Base-by-base conservation (phyloP, 2,329 filamentous ascomycete genomes). In the Penicillium olsonii region DNA sequence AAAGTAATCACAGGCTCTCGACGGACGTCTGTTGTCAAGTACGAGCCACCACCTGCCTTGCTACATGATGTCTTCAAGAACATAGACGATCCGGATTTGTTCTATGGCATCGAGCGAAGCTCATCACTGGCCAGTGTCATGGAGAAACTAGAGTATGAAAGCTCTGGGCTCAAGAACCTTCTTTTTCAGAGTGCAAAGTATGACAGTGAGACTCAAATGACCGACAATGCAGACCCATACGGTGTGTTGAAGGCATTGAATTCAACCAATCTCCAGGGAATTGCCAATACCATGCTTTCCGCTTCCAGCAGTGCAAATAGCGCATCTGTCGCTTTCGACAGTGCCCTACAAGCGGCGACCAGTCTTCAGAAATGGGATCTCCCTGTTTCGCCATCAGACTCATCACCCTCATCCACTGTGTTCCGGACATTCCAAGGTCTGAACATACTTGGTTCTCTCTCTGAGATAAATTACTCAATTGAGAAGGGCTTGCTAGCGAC, bases 1-100 rank as follows among this genome's bases (percentile, higher is more conserved):
- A 82, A 84, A 35, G 70, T 73, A 1, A 66, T 75, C 2, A 78
- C 81, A 27, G 71, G 78, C 15, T 87, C 87, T 37, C 80, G 88
- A 50, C 82, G 88, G 42, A 87, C 87, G 8, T 90, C 87, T 2
- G 72, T 76, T 2, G 64, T 77, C 40, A 77, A 80, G 67, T 69
- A 57, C 57, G 66, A 76, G 39, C 74, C 84, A 20, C 81, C 88
- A 6, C 79, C 82, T 3, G 83, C 88, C 24, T 78, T 95, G 1
- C 76, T 97, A 11, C 78, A 96, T 37, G 77, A 82, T 1, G 92
- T 99, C 2, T 99, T 94, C 67, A 87, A 90, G 65, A 92, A 90
- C 53, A 88, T 99, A 39, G 92, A 96, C 64, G 95, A 99, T 63
- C 92, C 92, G 2, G 94, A 99, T 68, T 87, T 91, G 0, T 99